A percentile compares a stretch with the other conserved stretches of the same genome.
phyloP scores from a whole-genome alignment of 345 rosid species.

The Abelmoschus esculentus region DNA sequence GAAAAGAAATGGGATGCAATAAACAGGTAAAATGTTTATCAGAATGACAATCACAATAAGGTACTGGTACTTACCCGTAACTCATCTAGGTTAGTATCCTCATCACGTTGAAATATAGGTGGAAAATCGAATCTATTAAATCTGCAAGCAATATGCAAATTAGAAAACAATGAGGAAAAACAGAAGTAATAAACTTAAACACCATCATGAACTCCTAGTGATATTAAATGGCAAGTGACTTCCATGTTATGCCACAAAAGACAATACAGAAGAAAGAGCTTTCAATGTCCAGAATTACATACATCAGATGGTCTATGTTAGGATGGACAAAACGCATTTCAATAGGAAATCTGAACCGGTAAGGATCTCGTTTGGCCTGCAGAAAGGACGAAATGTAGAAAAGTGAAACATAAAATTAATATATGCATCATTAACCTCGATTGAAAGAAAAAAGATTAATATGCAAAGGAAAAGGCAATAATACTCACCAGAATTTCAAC shows the following conservation, averaged over 20 bases:
- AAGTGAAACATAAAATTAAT: conserved; percentile 4
- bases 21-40: neutral
- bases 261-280: neutral
- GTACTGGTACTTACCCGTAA: conserved; percentile 44
- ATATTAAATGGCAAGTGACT: conserved; percentile 3
- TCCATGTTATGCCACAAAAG: conserved; percentile 5
- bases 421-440: neutral
- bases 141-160: conserved; percentile 35
- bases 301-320: conserved; percentile 91
- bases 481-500: conserved; percentile 81
- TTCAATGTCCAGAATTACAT: conserved; percentile 23
- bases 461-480: conserved; percentile 9
- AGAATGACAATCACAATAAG: conserved; percentile 6
- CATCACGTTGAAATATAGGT: conserved; percentile 85
- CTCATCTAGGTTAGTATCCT: conserved; percentile 67
- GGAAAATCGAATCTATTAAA: conserved; percentile 84
- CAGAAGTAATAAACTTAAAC: conserved; percentile 6
- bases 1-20: neutral
- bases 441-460: neutral
- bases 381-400: conserved; percentile 12
- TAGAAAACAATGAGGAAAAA: neutral
- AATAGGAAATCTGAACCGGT: conserved; percentile 82
- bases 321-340: conserved; percentile 90
- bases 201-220: conserved; percentile 8
- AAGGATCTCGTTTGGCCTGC: conserved; percentile 95